These are phyloP conservation scores for Blastobotrys peoriensis DNA, from an alignment of 805 yeast genomes.

Conservation along the genomic window DNA sequence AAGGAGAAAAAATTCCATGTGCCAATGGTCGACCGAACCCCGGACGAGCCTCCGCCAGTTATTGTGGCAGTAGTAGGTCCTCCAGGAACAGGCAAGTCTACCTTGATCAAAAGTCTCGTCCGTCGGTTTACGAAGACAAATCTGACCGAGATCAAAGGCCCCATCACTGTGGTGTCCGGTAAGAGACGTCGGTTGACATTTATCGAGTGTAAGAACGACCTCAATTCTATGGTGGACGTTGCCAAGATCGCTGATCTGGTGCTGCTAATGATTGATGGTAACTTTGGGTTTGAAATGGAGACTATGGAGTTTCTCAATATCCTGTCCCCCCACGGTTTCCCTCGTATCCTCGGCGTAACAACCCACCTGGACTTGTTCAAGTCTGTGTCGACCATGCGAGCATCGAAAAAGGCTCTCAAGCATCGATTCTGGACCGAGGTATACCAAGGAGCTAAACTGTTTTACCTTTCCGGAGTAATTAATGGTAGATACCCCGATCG, in stretches of 20 bases:
- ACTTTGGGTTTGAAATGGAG: constrained; percentile 98
- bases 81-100: constrained; percentile 96
- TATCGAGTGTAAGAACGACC: constrained; percentile 85
- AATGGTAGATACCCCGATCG: constrained; percentile 98
- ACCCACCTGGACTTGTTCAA: constrained; percentile 94
- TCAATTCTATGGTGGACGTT: constrained; percentile 92
- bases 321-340: constrained; percentile 99
- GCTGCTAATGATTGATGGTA: constrained; percentile 85
- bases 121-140: constrained; percentile 84
- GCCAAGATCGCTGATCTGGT: constrained; percentile 95
- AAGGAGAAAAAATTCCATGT: constrained; percentile 85
- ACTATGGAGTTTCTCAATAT: constrained; percentile 97
- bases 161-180: constrained; percentile 94
- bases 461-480: constrained; percentile 89
- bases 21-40: constrained; percentile 96
- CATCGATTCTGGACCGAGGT: constrained; percentile 99
- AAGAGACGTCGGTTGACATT: constrained; percentile 89
- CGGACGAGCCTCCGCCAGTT: constrained; percentile 97
- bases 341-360: constrained; percentile 89
- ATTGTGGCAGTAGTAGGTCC: constrained; percentile 98
- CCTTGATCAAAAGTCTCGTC: constrained; percentile 82
- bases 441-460: constrained; percentile 94
- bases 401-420: constrained; percentile 85
- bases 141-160: constrained; percentile 83
- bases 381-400: constrained; percentile 79